Conservation (phyloP, 1,284 basidiomycete species). For the Rhodotorula sp. region DNA sequence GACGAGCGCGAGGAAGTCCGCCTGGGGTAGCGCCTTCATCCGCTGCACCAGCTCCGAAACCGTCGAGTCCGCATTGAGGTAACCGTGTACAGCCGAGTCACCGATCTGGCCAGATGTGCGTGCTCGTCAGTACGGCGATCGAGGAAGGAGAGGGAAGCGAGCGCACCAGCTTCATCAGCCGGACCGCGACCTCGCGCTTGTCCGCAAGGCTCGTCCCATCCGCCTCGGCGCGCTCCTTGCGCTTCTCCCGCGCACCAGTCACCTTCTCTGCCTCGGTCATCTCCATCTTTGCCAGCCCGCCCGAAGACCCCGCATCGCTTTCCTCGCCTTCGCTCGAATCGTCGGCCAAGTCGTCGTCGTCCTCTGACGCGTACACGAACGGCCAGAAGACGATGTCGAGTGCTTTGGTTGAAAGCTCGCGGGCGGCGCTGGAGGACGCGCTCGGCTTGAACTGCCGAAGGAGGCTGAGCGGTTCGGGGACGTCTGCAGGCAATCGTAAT, state of each 20-base stretch:
- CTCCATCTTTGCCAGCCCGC: neutral
- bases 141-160: neutral
- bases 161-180: constrained; percentile 21
- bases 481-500: neutral
- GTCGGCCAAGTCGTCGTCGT: constrained; percentile 8
- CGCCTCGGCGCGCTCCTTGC: neutral
- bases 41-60: constrained; percentile 15
- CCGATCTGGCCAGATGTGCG: constrained; percentile 3
- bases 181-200: constrained; percentile 12
- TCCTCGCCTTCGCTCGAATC: neutral
- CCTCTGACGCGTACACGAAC: constrained; percentile 1
- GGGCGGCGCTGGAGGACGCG: neutral
- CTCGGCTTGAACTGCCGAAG: constrained; percentile 32
- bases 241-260: neutral
- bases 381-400: constrained; percentile 36
- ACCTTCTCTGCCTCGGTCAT: neutral
- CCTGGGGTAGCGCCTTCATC: constrained; percentile 12
- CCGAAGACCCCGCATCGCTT: too few relatives aligned
- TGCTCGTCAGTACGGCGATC: neutral
- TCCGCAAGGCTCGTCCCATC: constrained; percentile 21
- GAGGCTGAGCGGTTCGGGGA: constrained; percentile 17
- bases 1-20: constrained; percentile 9
- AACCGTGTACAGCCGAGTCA: constrained; percentile 4
- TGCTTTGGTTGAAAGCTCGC: constrained; percentile 25
- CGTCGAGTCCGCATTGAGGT: neutral